Base-by-base conservation (phyloP, 164 flowering plant genomes). In the Aristolochia californica region DNA sequence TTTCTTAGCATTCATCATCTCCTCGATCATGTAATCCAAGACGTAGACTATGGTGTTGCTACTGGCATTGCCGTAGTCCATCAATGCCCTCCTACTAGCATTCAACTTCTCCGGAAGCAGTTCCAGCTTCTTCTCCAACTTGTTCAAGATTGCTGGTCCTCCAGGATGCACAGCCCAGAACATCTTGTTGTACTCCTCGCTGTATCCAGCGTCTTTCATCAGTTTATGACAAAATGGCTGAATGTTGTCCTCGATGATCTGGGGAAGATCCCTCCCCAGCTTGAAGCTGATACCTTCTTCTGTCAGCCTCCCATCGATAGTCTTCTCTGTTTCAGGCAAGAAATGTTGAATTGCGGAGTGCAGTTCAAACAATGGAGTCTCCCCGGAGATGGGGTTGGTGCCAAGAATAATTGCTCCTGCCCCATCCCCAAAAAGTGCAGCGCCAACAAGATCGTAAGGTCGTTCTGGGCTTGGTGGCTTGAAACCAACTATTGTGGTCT, bases 141-240 rank as follows among this genome's bases (percentile, higher is more conserved):
- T 67, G 67, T 91, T 86, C 75, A 91, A 65, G 40, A 91, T 88
- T 11, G 96, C 98, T 5, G 95, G 96, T 3, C 96, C 93, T 0
- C 96, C 95, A 0, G 98, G 98, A 73, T 91, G 98, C 47, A 91
- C 96, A 0, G 96, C 98, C 98, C 96, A 91, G 53, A 91, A 91
- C 70, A 88, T 59, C 62, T 78, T 73, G 70, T 91, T 83, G 55
- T 87, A 88, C 13, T 80, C 84, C 40, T 57, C 65, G 10, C 49
- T n/a, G 16, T 69, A 65, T 25, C 89, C 91, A 51, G 48, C 70
- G 45, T 17, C 56, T 18, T 40, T 57, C 80, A 85, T 79, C 57
- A 91, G 51, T 68, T 77, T 77, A 2, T 23, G 62, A 53, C 97
- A 88, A 66, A 91, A 88, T 1, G 61, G 82, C 56, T 83, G 83